phyloP scores from a whole-genome alignment of 108 stramenopile genomes.

The Heterococcus sp. region DNA sequence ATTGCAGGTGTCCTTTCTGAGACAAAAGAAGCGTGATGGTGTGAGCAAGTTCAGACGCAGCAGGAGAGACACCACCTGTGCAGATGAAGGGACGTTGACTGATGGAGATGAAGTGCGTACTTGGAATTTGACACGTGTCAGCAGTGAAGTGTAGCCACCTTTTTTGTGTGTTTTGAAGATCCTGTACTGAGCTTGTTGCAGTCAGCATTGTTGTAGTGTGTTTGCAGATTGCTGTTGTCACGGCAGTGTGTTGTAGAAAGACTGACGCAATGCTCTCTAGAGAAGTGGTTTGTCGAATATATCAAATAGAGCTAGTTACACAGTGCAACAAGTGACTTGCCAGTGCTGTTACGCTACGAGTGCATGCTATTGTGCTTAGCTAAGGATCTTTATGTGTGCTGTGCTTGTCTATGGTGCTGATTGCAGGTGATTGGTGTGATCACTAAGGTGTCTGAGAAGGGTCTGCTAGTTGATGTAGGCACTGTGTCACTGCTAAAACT shows the following conservation, averaged over 20 bases:
- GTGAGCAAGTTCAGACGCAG: neutral
- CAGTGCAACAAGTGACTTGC: neutral
- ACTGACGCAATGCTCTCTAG: no score
- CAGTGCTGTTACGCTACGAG: neutral
- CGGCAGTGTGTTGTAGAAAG: no score
- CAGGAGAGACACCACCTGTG: neutral
- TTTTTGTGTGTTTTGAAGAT: neutral
- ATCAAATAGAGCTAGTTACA: neutral
- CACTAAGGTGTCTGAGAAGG: neutral
- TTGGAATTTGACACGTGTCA: neutral
- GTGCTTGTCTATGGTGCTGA: neutral
- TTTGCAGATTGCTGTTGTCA: neutral
- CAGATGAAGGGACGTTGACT: neutral
- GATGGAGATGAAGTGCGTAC: neutral
- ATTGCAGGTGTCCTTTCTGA: neutral
- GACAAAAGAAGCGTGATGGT: neutral
- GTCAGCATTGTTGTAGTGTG: neutral
- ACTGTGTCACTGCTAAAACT: neutral
- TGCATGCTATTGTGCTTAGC: neutral
- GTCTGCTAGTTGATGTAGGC: neutral
- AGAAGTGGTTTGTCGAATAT: no score
- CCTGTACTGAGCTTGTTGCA: neutral
- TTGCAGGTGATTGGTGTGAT: neutral
- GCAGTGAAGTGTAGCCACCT: neutral
- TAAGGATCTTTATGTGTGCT: neutral